phyloP scores from a whole-genome alignment of 441 rosid genomes.

The Jatropha multifida region DNA sequence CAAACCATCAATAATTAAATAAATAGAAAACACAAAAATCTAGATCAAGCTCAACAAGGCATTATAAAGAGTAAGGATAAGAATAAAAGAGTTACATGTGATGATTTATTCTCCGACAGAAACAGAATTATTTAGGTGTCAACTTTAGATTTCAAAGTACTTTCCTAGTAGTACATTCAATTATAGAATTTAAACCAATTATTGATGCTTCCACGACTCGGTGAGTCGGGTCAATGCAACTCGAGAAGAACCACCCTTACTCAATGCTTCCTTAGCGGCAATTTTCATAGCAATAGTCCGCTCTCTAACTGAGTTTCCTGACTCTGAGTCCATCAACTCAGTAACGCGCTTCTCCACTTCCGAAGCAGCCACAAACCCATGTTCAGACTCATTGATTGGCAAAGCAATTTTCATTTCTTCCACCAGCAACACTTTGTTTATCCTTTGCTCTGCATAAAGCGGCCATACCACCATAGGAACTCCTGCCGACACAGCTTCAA shows the following conservation, averaged over 20 bases:
- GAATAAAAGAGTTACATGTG: no score
- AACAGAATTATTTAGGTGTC: no score
- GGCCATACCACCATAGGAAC: conserved; percentile 41
- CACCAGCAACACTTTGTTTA: conserved; percentile 24
- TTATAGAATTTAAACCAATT: no score
- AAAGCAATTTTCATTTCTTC: conserved; percentile 42
- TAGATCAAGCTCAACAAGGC: no score
- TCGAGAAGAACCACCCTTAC: conserved; percentile 18
- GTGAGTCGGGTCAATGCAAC: conserved; percentile 8
- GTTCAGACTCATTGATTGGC: conserved; percentile 24
- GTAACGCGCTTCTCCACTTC: conserved; percentile 42
- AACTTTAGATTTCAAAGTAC: no score
- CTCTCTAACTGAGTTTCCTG: conserved; percentile 16
- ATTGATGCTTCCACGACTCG: conserved; percentile 22
- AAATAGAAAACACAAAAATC: no score
- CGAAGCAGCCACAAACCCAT: conserved; percentile 29
- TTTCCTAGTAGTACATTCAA: no score
- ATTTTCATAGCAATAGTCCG: conserved; percentile 11
- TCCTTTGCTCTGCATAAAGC: conserved; percentile 31
- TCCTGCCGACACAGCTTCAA: conserved; percentile 33
- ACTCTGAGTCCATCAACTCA: conserved; percentile 40
- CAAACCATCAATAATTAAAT: no score
- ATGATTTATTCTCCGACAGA: no score
- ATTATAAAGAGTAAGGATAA: no score
- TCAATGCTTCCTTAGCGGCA: conserved; percentile 12